Evolutionary conservation across 805 yeast species (phyloP).

Genomic region (Candida patagonica): DNA sequence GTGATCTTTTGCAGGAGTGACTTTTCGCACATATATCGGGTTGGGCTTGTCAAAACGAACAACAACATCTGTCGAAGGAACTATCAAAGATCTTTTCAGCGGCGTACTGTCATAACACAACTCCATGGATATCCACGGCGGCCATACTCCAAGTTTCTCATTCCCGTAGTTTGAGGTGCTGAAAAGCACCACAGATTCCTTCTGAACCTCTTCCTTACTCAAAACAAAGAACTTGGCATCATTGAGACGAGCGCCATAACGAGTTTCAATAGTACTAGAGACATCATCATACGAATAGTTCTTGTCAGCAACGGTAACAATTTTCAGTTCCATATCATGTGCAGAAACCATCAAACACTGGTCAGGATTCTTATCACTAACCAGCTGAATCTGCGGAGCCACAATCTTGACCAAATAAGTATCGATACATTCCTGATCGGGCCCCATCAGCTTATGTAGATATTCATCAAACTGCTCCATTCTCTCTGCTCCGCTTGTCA

Average conservation of each 20-base stretch:
- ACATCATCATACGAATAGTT: conserved; percentile 33
- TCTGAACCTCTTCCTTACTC: conserved; percentile 38
- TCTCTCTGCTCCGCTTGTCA: conserved; percentile 10
- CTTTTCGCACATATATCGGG: conserved; percentile 32
- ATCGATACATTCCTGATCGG: conserved; percentile 31
- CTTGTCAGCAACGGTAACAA: conserved; percentile 51
- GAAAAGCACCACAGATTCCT: conserved; percentile 35
- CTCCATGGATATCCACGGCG: conserved; percentile 81
- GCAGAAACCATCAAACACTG: conserved; percentile 63
- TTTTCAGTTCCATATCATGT: conserved; percentile 59
- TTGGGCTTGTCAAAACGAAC: conserved; percentile 49
- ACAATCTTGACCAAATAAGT: conserved; percentile 59
- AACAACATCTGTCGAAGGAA: conserved; percentile 55
- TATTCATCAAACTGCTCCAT: conserved; percentile 40
- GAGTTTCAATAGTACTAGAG: conserved; percentile 45
- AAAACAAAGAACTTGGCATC: conserved; percentile 69
- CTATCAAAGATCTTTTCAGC: conserved; percentile 41
- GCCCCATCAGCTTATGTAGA: conserved; percentile 31
- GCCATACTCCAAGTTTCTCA: conserved; percentile 47
- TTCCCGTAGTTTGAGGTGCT: conserved; percentile 55
- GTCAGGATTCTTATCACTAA: conserved; percentile 41
- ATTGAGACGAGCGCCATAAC: conserved; percentile 59
- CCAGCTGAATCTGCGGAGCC: conserved; percentile 76
- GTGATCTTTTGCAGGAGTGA: no score
- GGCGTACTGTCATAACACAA: conserved; percentile 47